Evolutionary conservation across 2,329 filamentous ascomycete species (phyloP).

Genomic region (Metarhizium sp.): DNA sequence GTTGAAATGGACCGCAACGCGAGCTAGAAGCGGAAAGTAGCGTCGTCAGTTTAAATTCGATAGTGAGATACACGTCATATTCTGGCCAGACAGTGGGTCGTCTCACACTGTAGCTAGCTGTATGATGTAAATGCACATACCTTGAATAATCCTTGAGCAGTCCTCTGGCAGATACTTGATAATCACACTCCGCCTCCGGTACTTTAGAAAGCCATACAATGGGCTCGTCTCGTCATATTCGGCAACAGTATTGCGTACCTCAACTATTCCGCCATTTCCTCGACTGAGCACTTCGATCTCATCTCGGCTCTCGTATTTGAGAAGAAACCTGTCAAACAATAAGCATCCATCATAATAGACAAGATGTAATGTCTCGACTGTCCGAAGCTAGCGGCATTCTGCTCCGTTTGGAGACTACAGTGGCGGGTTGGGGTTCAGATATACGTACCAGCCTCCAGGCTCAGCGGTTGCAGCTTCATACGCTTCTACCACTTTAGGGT

Average conservation of each 20-base stretch:
- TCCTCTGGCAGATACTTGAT: slow-evolving; percentile 89
- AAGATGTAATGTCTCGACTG: not conserved
- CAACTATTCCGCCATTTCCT: slow-evolving; percentile 74
- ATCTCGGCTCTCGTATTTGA: slow-evolving; percentile 85
- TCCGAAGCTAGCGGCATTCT: not conserved
- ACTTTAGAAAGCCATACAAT: slow-evolving; percentile 84
- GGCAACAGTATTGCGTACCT: slow-evolving; percentile 70
- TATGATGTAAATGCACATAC: slow-evolving; percentile 38
- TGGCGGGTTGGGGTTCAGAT: not conserved
- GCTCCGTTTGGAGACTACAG: not conserved
- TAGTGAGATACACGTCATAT: not conserved
- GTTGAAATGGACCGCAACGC: slow-evolving; percentile 66
- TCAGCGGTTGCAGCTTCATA: slow-evolving; percentile 72
- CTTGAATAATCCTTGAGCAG: slow-evolving; percentile 85
- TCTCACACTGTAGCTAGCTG: not conserved
- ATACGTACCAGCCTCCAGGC: slow-evolving; percentile 82
- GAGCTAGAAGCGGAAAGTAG: slow-evolving; percentile 44
- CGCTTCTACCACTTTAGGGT: slow-evolving; percentile 70
- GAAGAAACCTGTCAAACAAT: slow-evolving; percentile 63
- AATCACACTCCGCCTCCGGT: slow-evolving; percentile 80
- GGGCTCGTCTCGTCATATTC: slow-evolving; percentile 78
- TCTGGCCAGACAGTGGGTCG: not conserved
- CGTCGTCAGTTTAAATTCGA: slow-evolving; percentile 4
- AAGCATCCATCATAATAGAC: slow-evolving; percentile 8
- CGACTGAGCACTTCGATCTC: slow-evolving; percentile 69